Evolutionary conservation across 1,284 basidiomycete genomes (phyloP).

Genomic region (Grifola frondosa): DNA sequence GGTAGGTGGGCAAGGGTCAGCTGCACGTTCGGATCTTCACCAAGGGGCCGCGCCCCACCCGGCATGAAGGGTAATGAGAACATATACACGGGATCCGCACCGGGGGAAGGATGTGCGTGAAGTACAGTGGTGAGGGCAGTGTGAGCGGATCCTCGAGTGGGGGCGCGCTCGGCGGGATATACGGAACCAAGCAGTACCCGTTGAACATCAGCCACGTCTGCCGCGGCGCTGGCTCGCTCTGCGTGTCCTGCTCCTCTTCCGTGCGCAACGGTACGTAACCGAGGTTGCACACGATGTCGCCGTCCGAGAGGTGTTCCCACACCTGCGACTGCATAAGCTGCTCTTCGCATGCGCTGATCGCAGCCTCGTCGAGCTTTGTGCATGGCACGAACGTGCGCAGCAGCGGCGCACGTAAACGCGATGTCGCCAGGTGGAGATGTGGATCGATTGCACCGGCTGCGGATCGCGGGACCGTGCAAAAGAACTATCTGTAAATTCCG

Average conservation of each 20-base stretch:
- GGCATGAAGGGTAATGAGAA: constrained; percentile 31
- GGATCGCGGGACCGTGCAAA: constrained; percentile 21
- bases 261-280: constrained; percentile 55
- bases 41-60: not conserved
- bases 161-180: constrained; percentile 49
- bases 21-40: constrained; percentile 32
- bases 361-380: constrained; percentile 46
- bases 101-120: constrained; percentile 59
- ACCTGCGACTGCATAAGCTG: constrained; percentile 62
- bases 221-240: constrained; percentile 12
- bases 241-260: constrained; percentile 20
- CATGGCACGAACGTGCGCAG: constrained; percentile 75
- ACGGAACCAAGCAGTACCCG: constrained; percentile 57
- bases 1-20: constrained; percentile 44
- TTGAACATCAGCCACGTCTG: constrained; percentile 68
- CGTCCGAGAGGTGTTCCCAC: constrained; percentile 69
- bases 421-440: constrained; percentile 55
- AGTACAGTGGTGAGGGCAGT: constrained; percentile 73
- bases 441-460: constrained; percentile 29
- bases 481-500: constrained; percentile 17
- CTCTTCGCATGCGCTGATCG: constrained; percentile 57
- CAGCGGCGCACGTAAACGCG: constrained; percentile 65
- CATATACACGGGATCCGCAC: constrained; percentile 48
- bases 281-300: constrained; percentile 76
- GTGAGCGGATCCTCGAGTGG: constrained; percentile 54